Conservation (phyloP, 495 filamentous ascomycete species). For the Neurospora terricola region DNA sequence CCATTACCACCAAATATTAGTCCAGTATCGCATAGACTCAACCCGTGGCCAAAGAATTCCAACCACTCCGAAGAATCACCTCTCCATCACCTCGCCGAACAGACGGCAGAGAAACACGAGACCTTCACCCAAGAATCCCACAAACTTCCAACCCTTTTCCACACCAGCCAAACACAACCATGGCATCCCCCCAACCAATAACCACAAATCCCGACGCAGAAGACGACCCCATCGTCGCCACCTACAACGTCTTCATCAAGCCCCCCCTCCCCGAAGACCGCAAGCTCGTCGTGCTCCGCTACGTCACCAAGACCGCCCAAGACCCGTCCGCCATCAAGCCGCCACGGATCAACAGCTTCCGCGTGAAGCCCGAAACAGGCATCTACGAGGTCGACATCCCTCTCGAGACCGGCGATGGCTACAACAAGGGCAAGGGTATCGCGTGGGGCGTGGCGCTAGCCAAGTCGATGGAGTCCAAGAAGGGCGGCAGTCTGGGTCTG, state of each 20-base stretch:
- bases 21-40: neutral
- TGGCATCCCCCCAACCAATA: neutral
- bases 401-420: constrained; percentile 26
- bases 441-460: constrained; percentile 33
- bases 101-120: neutral
- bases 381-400: constrained; percentile 42
- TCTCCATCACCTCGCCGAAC: neutral
- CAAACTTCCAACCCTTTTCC: neutral
- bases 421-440: constrained; percentile 38
- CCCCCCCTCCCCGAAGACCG: constrained; percentile 28
- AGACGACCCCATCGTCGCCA: constrained; percentile 36
- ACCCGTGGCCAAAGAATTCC: neutral
- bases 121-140: neutral
- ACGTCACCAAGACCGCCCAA: constrained; percentile 28
- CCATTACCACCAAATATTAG: neutral
- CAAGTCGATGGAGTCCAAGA: constrained; percentile 33
- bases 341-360: constrained; percentile 27
- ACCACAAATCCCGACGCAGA: constrained; percentile 12
- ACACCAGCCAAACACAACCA: neutral
- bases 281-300: constrained; percentile 35
- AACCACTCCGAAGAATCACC: neutral
- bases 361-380: constrained; percentile 34
- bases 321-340: constrained; percentile 19
- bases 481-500: constrained; percentile 35
- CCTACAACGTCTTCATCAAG: constrained; percentile 40